phyloP scores from a whole-genome alignment of 2,329 filamentous ascomycete species.

The Colletotrichum endophyticum region DNA sequence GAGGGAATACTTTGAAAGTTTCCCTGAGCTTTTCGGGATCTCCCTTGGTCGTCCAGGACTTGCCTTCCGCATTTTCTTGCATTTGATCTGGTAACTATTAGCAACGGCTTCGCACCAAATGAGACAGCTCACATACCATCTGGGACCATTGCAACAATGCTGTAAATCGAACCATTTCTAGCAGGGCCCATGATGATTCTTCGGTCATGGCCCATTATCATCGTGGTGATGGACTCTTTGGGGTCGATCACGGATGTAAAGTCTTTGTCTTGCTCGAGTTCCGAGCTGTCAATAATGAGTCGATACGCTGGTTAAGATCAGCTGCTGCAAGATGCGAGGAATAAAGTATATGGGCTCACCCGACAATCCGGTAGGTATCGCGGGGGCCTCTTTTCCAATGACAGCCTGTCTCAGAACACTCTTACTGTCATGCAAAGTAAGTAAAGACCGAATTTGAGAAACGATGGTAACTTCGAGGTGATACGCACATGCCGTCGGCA shows the following conservation, averaged over 20 bases:
- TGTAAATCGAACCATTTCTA: slow-evolving; percentile 42
- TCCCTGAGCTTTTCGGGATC: slow-evolving; percentile 38
- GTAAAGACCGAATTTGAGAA: not conserved
- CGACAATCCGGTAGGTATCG: slow-evolving; percentile 38
- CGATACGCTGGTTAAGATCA: slow-evolving; percentile 32
- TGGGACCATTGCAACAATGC: slow-evolving; percentile 48
- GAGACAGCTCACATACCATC: slow-evolving; percentile 26
- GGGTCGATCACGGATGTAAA: slow-evolving; percentile 35
- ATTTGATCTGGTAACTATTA: slow-evolving; percentile 30
- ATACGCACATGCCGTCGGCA: slow-evolving; percentile 37
- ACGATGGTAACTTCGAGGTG: fast-evolving
- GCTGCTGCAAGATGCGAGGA: not conserved
- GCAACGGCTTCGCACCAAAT: not conserved
- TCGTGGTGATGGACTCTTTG: slow-evolving; percentile 44
- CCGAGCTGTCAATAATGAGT: slow-evolving; percentile 29
- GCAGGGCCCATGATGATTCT: slow-evolving; percentile 52
- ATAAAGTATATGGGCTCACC: not conserved
- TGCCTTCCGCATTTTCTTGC: slow-evolving; percentile 37
- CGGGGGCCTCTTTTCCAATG: slow-evolving; percentile 19
- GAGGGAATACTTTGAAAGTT: slow-evolving; percentile 44
- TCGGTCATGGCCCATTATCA: slow-evolving; percentile 47
- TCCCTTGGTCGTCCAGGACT: slow-evolving; percentile 44
- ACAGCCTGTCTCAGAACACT: slow-evolving; percentile 20
- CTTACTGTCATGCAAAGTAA: not conserved
- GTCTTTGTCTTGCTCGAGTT: slow-evolving; percentile 8